Conservation (phyloP, 2,329 filamentous ascomycete species). For the Paradendryphiella salina region DNA sequence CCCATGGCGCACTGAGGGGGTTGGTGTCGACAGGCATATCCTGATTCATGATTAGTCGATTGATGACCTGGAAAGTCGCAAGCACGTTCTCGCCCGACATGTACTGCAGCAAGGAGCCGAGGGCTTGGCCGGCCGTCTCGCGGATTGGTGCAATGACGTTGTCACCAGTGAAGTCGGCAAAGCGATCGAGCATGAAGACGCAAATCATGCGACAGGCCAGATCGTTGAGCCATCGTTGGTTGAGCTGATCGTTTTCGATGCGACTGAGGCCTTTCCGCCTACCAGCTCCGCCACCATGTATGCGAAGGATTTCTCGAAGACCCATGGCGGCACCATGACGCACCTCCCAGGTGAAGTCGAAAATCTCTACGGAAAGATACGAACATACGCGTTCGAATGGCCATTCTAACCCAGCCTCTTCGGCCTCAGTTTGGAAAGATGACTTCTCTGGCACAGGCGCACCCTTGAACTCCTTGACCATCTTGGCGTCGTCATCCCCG, state of each 20-base stretch:
- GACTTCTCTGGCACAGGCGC: constrained; percentile 79
- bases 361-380: constrained; percentile 89
- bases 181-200: constrained; percentile 95
- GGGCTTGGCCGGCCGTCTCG: constrained; percentile 90
- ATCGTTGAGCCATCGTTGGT: constrained; percentile 88
- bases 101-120: constrained; percentile 86
- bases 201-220: constrained; percentile 92
- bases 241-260: constrained; percentile 75
- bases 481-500: constrained; percentile 85
- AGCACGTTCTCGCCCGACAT: constrained; percentile 78
- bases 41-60: constrained; percentile 88
- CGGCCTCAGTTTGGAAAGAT: constrained; percentile 75
- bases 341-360: constrained; percentile 92
- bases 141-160: constrained; percentile 95
- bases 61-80: constrained; percentile 79
- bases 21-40: constrained; percentile 60
- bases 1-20: constrained; percentile 72
- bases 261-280: constrained; percentile 70
- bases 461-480: constrained; percentile 95
- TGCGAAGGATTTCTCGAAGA: constrained; percentile 83
- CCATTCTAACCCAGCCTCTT: constrained; percentile 82
- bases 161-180: constrained; percentile 96
- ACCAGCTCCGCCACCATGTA: constrained; percentile 89
- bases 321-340: constrained; percentile 96
- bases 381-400: constrained; percentile 93